Base-by-base conservation (phyloP, 495 filamentous ascomycete genomes). In the Penicillium daleae region DNA sequence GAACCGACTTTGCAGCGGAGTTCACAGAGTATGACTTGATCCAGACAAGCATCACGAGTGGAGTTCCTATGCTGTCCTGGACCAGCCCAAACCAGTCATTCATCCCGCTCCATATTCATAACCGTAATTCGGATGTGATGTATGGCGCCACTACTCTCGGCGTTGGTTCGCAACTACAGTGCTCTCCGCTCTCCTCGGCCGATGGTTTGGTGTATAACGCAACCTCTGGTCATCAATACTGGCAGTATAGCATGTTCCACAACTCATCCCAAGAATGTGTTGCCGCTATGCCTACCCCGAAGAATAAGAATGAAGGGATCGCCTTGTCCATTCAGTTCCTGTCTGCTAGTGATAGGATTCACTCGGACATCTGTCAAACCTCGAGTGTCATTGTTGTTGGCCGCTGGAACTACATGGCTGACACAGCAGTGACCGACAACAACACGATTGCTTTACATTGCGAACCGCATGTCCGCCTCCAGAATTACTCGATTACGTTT, bases 11-110 rank as follows among this genome's bases (percentile, higher is more conserved):
- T 62, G 71, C 77, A 0, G 73, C 70, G 15, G 71, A 78, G 32
- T 78, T 79, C 52, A 78, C 74, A 2, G 75, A 77, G 49, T 78
- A 78, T 62, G 75, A 78, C 39, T 57, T 79, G 39, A 78, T 79
- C 10, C 77, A 79, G 40, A 76, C 74, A 13, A 78, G 77, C 29
- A 76, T 79, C 46, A 77, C 68, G 3, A 78, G 75, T 33, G 75
- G 74, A 1, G 68, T 78, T 3, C 71, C 77, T 4, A 64, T 79
- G 62, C 62, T 78, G 8, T 60, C 77, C 0, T 79, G 77, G 77
- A 78, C 74, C 0, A 73, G 70, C 39, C 53, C 75, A 2, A 74
- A 76, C 31, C 64, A 74, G 26, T 77, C 77, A 3, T 79, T 78
- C 21, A 58, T 76, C 15, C 77, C 77, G 5, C 48, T 79, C 3